Evolutionary conservation across 352 stramenopile species (phyloP), one percentile per base, ranked within the genome.

Genomic region (Globisporangium spiculum): DNA sequence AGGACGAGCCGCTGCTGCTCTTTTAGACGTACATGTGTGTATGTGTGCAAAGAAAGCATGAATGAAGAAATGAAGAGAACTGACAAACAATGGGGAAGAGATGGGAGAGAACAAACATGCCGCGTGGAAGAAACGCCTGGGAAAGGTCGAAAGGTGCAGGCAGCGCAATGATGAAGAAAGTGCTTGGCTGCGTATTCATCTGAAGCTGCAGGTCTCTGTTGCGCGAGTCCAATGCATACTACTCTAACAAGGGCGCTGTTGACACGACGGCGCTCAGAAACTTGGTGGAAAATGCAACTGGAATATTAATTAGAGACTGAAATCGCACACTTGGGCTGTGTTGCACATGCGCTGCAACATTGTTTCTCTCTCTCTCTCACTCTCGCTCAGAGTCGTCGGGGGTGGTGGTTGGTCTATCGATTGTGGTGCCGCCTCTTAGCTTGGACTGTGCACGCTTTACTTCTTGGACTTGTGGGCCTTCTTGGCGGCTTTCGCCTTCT

Each of bases 1-100:
- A 76, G 69, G 83, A 81, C 63, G 79, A 92, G 72, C 80, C 81
- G 54, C 75, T 94, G 67, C 67, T 94, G 70, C 78, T 94, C 46
- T 91, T 94, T 85, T 94, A 93, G 78, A 86, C 66, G 60, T 63
- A 26, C 32, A 26, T 58, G 65, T 54, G 59, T 26, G 41, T 61
- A 22, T 58, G 32, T 32, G n/a, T 38, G 54, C 30, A 44, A 44
- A 59, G 22, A 44, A 44, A 59, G 22, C 54, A 44, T 22, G 38
- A 22, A 66, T 48, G 9, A 27, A 66, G 9, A 26, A 4, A 36
- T 22, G 18, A 56, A 65, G 59, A 32, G 14, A 65, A 36, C 22
- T 4, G 57, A 63, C n/a, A n/a, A 59, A 24, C 44, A 52, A 46
- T 27, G 44, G 20, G 9, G 20, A 66, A 55, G 3, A 38, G 20